Percentiles rank a stretch among this genome's conserved stretches.
Conservation (phyloP, 176 grass and related monocot genomes). For the Rhynchospora breviuscula region DNA sequence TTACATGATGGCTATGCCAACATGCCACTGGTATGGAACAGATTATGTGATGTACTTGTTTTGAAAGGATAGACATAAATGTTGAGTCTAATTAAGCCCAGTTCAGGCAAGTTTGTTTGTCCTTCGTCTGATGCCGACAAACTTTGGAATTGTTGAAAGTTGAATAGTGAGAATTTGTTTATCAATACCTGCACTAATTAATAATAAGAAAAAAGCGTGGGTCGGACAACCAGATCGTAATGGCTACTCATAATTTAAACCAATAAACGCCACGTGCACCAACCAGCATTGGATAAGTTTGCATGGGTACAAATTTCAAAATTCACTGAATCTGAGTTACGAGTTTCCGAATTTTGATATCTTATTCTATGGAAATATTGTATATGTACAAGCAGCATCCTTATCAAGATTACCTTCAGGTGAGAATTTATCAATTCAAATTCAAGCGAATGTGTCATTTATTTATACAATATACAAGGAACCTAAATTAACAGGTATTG, state of each 20-base stretch:
- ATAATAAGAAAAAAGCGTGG: background rate
- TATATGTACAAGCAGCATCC: background rate
- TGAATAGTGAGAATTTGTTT: background rate
- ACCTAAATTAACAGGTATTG: background rate
- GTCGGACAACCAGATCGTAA: background rate
- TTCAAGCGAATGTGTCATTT: background rate
- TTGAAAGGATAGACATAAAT: background rate
- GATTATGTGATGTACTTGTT: background rate
- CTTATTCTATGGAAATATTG: background rate
- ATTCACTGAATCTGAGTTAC: background rate
- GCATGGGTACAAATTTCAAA: background rate
- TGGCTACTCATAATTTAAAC: conserved; percentile 11
- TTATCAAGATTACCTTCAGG: background rate
- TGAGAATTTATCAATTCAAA: background rate
- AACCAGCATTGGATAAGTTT: background rate
- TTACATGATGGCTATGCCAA: background rate
- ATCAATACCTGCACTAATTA: background rate
- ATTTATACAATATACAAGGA: background rate
- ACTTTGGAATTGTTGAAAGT: background rate
- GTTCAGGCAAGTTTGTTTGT: background rate
- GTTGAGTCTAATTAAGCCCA: background rate
- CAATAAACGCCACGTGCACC: background rate
- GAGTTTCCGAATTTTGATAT: background rate
- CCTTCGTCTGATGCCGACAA: background rate
- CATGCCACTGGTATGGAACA: background rate